Evolutionary conservation across 1,284 basidiomycete genomes (phyloP).

Genomic region (Porogramme epimiltina): DNA sequence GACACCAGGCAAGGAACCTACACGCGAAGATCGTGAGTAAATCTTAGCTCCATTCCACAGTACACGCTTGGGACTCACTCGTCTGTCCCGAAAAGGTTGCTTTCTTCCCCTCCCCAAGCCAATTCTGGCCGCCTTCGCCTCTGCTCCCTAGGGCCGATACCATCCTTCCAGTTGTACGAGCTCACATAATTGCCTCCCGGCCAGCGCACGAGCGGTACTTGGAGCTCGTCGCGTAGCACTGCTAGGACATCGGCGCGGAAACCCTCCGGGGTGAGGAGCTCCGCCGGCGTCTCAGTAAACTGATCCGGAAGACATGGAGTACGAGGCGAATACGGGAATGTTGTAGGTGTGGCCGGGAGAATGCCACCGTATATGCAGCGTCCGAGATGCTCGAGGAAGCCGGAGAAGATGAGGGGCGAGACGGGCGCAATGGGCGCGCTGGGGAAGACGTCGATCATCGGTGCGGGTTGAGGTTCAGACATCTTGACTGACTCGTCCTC

Average conservation of each 20-base stretch:
- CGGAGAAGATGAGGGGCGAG: constrained; percentile 49
- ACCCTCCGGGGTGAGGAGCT: constrained; percentile 35
- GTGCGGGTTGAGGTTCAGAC: background rate
- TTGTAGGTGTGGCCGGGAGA: constrained; percentile 43
- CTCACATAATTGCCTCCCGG: constrained; percentile 63
- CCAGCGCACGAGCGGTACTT: constrained; percentile 61
- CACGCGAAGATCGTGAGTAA: constrained; percentile 14
- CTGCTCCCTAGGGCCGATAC: constrained; percentile 54
- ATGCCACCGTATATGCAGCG: constrained; percentile 67
- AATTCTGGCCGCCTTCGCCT: constrained; percentile 61
- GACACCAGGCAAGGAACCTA: constrained; percentile 52
- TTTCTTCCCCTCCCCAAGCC: constrained; percentile 68
- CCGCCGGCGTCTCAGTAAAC: constrained; percentile 25
- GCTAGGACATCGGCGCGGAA: constrained; percentile 61
- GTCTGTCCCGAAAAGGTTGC: constrained; percentile 66
- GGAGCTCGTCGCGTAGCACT: constrained; percentile 49
- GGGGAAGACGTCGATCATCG: constrained; percentile 28
- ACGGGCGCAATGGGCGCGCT: constrained; percentile 26
- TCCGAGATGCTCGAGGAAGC: constrained; percentile 64
- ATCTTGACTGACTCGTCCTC: background rate
- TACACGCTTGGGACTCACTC: constrained; percentile 31
- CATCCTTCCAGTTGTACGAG: constrained; percentile 72
- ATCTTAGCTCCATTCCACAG: background rate
- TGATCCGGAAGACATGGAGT: constrained; percentile 30
- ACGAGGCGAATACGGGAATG: constrained; percentile 30